Base-by-base conservation (phyloP, 306 rosid species). In the Castanopsis chinensis region DNA sequence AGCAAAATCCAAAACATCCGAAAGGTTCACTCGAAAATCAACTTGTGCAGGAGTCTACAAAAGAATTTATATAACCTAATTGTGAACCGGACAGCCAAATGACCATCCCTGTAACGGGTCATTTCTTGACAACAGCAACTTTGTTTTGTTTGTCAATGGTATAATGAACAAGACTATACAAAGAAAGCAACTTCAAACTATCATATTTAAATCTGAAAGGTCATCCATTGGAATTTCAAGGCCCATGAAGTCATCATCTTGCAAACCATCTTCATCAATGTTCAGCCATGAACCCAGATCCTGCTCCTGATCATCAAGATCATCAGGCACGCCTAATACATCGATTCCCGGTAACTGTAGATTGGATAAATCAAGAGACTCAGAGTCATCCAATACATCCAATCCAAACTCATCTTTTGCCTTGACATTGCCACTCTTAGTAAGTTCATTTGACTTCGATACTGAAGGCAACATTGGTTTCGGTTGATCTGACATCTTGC, bases 201-300 rank as follows among this genome's bases (percentile, higher is more conserved):
- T 89, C 98, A 96, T 91, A 87, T 96, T 93, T 82, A 96, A 88
- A 88, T 96, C 98, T 74, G 98, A 49, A 76, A 96, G 99, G 88
- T 96, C 99, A 80, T 96, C 99, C 99, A 96, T 96, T 45, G 99
- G 99, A 86, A 96, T 96, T 87, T 93, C 98, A 86, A 96, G 99
- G 82, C 99, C 99, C 96, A 96, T 86, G 83, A 90, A 96, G 84
- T 96, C 99, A 20, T 93, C 83, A 89, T 93, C 99, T 87, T 93
- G 97, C 72, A 90, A 88, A 76, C 78, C 89, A 69, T 96, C 99
- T 5, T 93, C 99, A 57, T 96, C 99, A 75, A 96, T 90, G 87
- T 92, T 93, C 90, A 96, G 86, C 98, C 98, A 96, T 19, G 99
- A 91, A 87, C 94, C 97, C 76, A 96, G 78, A 93, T 96, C 99